phyloP scores from a whole-genome alignment of 1,139 yeast genomes.

The Starmera stellimalicola region DNA sequence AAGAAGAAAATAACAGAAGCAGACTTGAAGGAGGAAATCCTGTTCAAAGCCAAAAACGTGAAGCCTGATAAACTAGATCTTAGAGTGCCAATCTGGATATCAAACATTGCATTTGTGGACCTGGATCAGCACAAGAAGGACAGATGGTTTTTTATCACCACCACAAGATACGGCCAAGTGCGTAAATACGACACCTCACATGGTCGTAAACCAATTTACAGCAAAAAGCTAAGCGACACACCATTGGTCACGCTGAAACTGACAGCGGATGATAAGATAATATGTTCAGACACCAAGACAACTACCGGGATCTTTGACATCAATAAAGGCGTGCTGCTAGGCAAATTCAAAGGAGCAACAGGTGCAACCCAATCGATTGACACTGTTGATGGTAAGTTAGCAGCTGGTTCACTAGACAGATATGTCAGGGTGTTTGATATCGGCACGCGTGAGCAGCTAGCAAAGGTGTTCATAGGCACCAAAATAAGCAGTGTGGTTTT shows the following conservation, averaged over 20 bases:
- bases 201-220: conserved; percentile 49
- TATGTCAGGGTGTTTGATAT: conserved; percentile 71
- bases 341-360: conserved; percentile 37
- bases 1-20: conserved; percentile 11
- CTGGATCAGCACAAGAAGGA: conserved; percentile 19
- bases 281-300: conserved; percentile 48
- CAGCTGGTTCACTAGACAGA: conserved; percentile 80
- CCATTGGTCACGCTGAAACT: conserved; percentile 29
- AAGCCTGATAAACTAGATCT: conserved; percentile 56
- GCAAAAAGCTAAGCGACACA: conserved; percentile 38
- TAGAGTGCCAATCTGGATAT: conserved; percentile 60
- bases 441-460: conserved; percentile 45
- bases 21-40: conserved; percentile 11
- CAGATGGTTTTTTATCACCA: conserved; percentile 42
- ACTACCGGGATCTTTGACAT: conserved; percentile 45
- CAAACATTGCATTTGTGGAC: conserved; percentile 37
- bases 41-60: conserved; percentile 58
- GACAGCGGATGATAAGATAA: conserved; percentile 24
- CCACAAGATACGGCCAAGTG: conserved; percentile 64
- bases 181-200: conserved; percentile 51
- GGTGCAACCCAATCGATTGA: conserved; percentile 31
- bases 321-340: conserved; percentile 28
- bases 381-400: conserved; percentile 20
- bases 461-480: conserved; percentile 68
- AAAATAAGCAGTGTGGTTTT: conserved; percentile 53